A percentile compares a stretch with the other conserved stretches of the same genome.
These are phyloP conservation scores for Mycena citricolor DNA, from an alignment of 1,284 basidiomycete genomes.

Conservation along the genomic window DNA sequence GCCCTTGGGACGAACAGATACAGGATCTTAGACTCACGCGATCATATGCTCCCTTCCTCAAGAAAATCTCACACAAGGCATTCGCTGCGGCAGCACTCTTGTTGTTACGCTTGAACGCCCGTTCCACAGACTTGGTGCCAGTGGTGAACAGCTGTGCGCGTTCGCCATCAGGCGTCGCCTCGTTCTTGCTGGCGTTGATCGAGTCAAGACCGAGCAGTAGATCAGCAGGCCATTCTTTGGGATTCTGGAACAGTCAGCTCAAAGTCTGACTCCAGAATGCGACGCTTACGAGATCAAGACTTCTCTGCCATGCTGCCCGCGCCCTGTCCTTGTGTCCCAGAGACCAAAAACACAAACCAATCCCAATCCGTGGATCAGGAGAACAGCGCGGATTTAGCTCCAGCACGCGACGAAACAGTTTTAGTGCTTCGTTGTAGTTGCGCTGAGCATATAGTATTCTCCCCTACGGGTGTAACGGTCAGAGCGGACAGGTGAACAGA, in stretches of 20 bases:
- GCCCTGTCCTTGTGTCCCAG: slow-evolving; percentile 80
- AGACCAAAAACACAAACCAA: slow-evolving; percentile 89
- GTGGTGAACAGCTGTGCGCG: slow-evolving; percentile 53
- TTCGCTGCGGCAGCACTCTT: slow-evolving; percentile 77
- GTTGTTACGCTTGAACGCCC: slow-evolving; percentile 76
- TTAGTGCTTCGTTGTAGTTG: slow-evolving; percentile 76
- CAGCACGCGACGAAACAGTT: slow-evolving; percentile 83
- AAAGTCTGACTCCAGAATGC: neutral
- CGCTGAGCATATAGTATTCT: slow-evolving; percentile 80
- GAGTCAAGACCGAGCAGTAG: slow-evolving; percentile 82
- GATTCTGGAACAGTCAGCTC: slow-evolving; percentile 53
- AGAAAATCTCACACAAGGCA: slow-evolving; percentile 72
- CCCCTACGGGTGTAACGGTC: slow-evolving; percentile 48
- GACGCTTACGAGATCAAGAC: slow-evolving; percentile 75
- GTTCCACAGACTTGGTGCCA: slow-evolving; percentile 70
- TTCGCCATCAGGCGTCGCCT: slow-evolving; percentile 56
- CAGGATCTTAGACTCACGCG: slow-evolving; percentile 41
- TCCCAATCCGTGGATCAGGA: slow-evolving; percentile 91
- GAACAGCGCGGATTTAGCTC: slow-evolving; percentile 71
- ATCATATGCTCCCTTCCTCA: slow-evolving; percentile 62
- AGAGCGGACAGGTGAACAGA: neutral
- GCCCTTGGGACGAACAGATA: neutral
- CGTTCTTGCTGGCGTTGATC: slow-evolving; percentile 78
- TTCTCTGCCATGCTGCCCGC: slow-evolving; percentile 84
- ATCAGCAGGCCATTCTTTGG: slow-evolving; percentile 71